phyloP scores from a whole-genome alignment of 768 basidiomycete genomes.

The Atractiella rhizophila region DNA sequence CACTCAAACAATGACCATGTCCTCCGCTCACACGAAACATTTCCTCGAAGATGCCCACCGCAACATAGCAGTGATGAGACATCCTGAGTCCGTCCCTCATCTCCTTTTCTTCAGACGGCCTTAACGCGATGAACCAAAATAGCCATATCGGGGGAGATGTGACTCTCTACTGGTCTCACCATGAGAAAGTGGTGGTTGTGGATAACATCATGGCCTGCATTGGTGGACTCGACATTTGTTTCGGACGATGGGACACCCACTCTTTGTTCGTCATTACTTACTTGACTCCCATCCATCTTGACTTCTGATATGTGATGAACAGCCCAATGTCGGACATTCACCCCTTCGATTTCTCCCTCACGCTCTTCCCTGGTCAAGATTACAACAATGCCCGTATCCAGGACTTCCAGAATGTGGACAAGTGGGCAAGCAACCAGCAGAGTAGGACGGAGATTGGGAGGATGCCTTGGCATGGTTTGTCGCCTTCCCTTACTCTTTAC shows the following conservation, averaged over 20 bases:
- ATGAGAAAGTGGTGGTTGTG: conserved; percentile 70
- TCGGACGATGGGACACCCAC: conserved; percentile 89
- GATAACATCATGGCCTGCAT: conserved; percentile 67
- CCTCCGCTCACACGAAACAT: conserved; percentile 34
- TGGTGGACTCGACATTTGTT: conserved; percentile 86
- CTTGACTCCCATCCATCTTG: background rate
- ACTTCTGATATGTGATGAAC: background rate
- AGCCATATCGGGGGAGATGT: conserved; percentile 31
- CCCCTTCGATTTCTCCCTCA: conserved; percentile 52
- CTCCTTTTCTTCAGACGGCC: background rate
- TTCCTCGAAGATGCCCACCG: conserved; percentile 56
- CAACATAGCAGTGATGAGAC: conserved; percentile 69
- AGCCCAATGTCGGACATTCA: conserved; percentile 71
- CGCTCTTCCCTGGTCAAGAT: conserved; percentile 78
- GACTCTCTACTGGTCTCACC: conserved; percentile 44
- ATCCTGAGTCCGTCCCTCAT: conserved; percentile 32
- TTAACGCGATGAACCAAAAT: background rate
- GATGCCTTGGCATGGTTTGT: conserved; percentile 25
- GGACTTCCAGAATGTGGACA: conserved; percentile 55
- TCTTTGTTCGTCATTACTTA: conserved; percentile 26
- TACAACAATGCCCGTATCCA: conserved; percentile 70
- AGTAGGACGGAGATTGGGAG: conserved; percentile 4
- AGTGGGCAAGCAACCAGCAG: conserved; percentile 20
- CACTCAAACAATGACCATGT: conserved; percentile 72
- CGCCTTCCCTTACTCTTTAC: no score